Evolutionary conservation across 768 basidiomycete genomes (phyloP).

Genomic region (Naganishia vaughanmartiniae): DNA sequence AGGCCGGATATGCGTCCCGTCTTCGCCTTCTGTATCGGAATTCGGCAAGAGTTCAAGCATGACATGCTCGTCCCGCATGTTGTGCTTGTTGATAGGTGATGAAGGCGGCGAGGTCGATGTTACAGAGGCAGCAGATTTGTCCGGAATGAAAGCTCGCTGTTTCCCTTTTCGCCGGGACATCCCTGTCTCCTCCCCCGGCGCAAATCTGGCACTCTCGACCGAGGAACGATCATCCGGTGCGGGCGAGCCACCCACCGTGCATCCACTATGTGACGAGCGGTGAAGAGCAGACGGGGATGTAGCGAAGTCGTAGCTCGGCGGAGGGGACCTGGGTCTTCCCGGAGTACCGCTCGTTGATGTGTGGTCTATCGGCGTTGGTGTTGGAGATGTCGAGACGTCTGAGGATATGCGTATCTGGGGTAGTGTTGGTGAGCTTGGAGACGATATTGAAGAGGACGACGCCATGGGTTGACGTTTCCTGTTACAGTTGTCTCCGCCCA

Average conservation of each 20-base stretch:
- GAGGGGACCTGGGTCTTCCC: constrained; percentile 1
- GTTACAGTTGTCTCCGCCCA: not conserved
- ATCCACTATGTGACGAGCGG: not conserved
- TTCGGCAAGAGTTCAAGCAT: constrained; percentile 6
- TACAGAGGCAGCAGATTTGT: too few species aligned
- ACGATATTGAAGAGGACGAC: not conserved
- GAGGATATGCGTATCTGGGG: not conserved
- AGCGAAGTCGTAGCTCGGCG: constrained; percentile 11
- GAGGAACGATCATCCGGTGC: not conserved
- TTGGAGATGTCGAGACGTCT: not conserved
- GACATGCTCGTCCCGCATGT: not conserved
- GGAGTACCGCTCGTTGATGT: not conserved
- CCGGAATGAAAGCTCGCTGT: not conserved
- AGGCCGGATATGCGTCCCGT: not conserved
- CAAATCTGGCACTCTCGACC: too few species aligned
- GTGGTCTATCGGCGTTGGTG: not conserved
- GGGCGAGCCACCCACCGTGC: not conserved
- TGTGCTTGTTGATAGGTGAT: too few species aligned
- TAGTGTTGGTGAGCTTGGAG: not conserved
- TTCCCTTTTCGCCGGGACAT: not conserved
- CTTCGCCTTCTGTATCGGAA: constrained; percentile 13
- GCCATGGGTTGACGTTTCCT: not conserved
- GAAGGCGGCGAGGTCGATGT: not conserved
- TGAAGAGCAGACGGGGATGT: constrained; percentile 7
- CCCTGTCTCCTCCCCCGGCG: too few species aligned